phyloP scores from a whole-genome alignment of 2,329 filamentous ascomycete species.

The Colletotrichum destructivum region DNA sequence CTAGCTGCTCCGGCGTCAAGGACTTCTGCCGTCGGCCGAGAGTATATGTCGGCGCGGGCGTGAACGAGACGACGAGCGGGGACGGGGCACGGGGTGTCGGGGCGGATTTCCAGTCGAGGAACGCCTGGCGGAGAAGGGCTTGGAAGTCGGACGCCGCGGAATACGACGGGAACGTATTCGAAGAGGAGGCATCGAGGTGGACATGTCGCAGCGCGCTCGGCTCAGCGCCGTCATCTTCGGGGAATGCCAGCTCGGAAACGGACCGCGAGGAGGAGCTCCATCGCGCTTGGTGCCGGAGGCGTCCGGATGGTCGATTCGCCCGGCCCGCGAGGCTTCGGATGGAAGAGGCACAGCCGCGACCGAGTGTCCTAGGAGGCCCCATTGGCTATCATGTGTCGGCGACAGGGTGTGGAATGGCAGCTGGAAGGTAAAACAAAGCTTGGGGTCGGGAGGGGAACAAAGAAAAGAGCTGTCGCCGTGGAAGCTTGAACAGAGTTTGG shows the following conservation, averaged over 20 bases:
- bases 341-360: not conserved
- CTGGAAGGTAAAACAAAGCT: not conserved
- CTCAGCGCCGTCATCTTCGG: constrained; percentile 19
- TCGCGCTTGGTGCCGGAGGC: constrained; percentile 6
- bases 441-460: not conserved
- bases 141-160: constrained; percentile 38
- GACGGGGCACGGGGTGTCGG: constrained; percentile 62
- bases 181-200: constrained; percentile 24
- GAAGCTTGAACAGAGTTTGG: constrained; percentile 30
- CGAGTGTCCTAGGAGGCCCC: not conserved
- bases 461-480: constrained; percentile 5
- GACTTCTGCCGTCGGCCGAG: constrained; percentile 84
- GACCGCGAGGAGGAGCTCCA: constrained; percentile 34
- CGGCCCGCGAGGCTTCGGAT: not conserved
- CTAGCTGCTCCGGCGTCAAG: constrained; percentile 63
- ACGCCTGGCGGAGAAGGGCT: constrained; percentile 49
- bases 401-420: not conserved
- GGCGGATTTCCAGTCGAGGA: constrained; percentile 54
- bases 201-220: constrained; percentile 37
- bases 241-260: constrained; percentile 22
- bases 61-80: constrained; percentile 86
- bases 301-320: not conserved
- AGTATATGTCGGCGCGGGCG: constrained; percentile 87
- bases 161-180: constrained; percentile 22
- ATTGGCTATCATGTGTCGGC: constrained; percentile 6